Evolutionary conservation across 2,329 filamentous ascomycete species (phyloP).

Genomic region (Colletotrichum sp.): DNA sequence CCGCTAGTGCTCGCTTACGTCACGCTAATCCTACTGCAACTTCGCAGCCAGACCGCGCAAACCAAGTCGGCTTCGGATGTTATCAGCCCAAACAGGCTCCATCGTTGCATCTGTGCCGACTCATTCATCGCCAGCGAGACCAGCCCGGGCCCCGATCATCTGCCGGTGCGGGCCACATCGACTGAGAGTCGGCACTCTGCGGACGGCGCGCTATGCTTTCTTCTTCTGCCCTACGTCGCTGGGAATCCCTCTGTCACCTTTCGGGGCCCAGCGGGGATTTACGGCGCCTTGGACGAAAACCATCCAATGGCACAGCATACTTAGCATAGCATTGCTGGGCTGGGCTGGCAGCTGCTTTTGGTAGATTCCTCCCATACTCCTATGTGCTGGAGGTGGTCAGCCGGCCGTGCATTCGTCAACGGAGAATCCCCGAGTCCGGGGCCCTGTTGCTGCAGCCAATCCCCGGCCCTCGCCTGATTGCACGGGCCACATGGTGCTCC

Average conservation of each 20-base stretch:
- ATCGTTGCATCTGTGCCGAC: background rate
- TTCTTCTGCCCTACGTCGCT: background rate
- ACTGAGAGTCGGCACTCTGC: background rate
- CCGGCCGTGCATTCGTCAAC: background rate
- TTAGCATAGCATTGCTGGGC: background rate
- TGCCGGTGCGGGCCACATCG: background rate
- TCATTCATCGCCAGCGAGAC: background rate
- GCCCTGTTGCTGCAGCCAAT: background rate
- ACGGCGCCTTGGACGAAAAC: background rate
- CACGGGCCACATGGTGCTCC: background rate
- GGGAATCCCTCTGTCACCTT: too few species aligned
- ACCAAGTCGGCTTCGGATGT: too few species aligned
- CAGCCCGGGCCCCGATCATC: background rate
- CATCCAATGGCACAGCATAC: background rate
- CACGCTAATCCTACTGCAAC: background rate
- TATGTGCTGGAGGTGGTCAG: background rate
- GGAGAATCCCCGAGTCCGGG: background rate
- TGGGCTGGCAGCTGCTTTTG: too few species aligned
- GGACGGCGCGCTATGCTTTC: background rate
- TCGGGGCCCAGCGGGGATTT: background rate
- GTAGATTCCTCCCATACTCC: too few species aligned
- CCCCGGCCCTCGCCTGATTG: background rate
- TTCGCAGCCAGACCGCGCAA: too few species aligned
- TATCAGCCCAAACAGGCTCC: too few species aligned
- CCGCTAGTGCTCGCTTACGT: background rate